A percentile compares a stretch with the other conserved stretches of the same genome.
Conservation (phyloP, 2,329 filamentous ascomycete species). For the Pseudohalonectria lignicola region DNA sequence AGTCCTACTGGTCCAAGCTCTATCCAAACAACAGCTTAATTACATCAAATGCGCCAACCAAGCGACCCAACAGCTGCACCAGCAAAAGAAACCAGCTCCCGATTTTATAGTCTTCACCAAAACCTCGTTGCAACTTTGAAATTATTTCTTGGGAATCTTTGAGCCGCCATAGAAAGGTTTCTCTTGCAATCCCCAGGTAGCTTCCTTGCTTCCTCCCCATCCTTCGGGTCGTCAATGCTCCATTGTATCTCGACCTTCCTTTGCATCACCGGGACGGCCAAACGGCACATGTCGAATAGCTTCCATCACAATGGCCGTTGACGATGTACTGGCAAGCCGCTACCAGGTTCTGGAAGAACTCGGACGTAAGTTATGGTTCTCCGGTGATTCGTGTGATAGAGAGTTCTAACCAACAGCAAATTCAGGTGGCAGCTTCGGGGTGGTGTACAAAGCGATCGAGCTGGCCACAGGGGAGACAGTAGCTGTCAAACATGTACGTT, state of each 20-base stretch:
- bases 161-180: too few species aligned
- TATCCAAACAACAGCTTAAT: not conserved
- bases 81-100: not conserved
- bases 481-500: constrained; percentile 85
- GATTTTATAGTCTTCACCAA: too few species aligned
- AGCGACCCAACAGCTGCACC: not conserved
- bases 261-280: too few species aligned
- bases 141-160: too few species aligned
- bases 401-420: not conserved
- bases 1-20: constrained; percentile 2
- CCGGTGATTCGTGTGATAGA: too few species aligned
- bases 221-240: too few species aligned
- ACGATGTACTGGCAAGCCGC: constrained; percentile 52
- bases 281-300: not conserved
- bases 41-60: not conserved
- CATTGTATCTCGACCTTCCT: too few species aligned
- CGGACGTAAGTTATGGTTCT: constrained; percentile 69
- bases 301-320: constrained; percentile 1
- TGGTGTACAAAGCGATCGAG: constrained; percentile 95
- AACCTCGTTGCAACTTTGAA: too few species aligned
- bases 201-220: too few species aligned
- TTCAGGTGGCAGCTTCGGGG: constrained; percentile 84
- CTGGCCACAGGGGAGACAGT: constrained; percentile 84
- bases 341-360: constrained; percentile 96
- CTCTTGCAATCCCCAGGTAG: too few species aligned